Evolutionary conservation across 495 filamentous ascomycete genomes (phyloP), one percentile per base, ranked within the genome.

Genomic region (Penicillium robsamsonii): DNA sequence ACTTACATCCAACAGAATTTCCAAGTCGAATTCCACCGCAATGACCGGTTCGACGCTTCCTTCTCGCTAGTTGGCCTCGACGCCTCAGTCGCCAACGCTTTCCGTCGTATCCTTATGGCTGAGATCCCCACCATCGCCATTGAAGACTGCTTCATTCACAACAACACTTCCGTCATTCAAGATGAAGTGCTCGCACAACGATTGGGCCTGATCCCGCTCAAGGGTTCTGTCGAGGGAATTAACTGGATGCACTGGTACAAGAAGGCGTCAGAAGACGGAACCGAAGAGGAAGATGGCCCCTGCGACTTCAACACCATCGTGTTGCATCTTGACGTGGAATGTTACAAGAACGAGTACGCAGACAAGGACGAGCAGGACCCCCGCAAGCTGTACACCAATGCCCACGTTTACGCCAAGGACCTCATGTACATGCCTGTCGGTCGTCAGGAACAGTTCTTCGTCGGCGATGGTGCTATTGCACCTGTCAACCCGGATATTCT

Each of bases 91-190:
- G 92, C 95, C 61, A 99, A 99, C 72, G 95, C 95, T 65, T 96
- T 97, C 80, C 94, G 95, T 60, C 90, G 95, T 45, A 97, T 99
- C 65, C 81, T 97, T 57, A 87, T 99, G 74, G 87, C 94, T 52
- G 95, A 99, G 72, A 88, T 99, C 37, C 92, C 93, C 20, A 91
- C 89, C 4, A 79, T 99, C 44, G 95, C 95, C 60, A 93, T 99
- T 65, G 95, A 97, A 75, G 81, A 79, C 40, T 90, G 96, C 67
- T 97, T 87, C 76, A 82, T 97, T 45, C 76, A 87, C 65, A 92
- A 96, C 78, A 99, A 99, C 77, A 97, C 92, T 53, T 94, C 89
- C 11, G 88, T 99, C 20, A 93, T 99, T 64, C 92, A 96, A 69
- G 95, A 99, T 70, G 95, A 99, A 72, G 92, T 99, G 1, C 86